phyloP scores from a whole-genome alignment of 2,329 filamentous ascomycete species.

The Aspergillus calidoustus region DNA sequence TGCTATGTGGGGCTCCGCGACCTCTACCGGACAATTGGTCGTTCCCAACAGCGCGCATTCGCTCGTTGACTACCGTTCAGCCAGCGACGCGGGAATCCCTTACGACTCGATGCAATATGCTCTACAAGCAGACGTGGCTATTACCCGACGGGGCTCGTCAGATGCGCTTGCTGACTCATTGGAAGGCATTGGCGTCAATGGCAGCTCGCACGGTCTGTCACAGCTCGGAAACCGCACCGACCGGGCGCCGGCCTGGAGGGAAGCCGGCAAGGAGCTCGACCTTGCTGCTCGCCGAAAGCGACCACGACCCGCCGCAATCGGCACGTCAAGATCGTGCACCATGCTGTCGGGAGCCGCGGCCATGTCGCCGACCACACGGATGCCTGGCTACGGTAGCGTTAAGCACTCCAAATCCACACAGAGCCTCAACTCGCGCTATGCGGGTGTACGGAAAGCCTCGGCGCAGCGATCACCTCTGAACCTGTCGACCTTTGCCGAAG shows the following conservation, averaged over 20 bases:
- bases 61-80: constrained; percentile 24
- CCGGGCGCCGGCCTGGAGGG: constrained; percentile 36
- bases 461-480: constrained; percentile 54
- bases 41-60: constrained; percentile 27
- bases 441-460: constrained; percentile 52
- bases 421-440: constrained; percentile 49
- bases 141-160: constrained; percentile 38
- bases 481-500: constrained; percentile 50
- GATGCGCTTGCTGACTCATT: constrained; percentile 41
- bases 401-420: constrained; percentile 53
- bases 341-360: constrained; percentile 44
- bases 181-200: constrained; percentile 42
- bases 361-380: constrained; percentile 47
- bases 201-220: constrained; percentile 28
- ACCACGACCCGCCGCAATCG: constrained; percentile 52
- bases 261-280: constrained; percentile 48
- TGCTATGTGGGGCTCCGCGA: constrained; percentile 18
- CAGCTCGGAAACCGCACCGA: constrained; percentile 34
- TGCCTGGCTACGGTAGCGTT: constrained; percentile 40
- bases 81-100: constrained; percentile 31
- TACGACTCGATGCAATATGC: constrained; percentile 40
- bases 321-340: constrained; percentile 46
- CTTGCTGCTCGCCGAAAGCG: constrained; percentile 52
- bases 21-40: constrained; percentile 29
- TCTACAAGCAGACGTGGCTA: constrained; percentile 37